These are phyloP conservation scores for Chrysanthemum lavandulifolium DNA, from an alignment of 129 eudicot species.

Conservation along the genomic window DNA sequence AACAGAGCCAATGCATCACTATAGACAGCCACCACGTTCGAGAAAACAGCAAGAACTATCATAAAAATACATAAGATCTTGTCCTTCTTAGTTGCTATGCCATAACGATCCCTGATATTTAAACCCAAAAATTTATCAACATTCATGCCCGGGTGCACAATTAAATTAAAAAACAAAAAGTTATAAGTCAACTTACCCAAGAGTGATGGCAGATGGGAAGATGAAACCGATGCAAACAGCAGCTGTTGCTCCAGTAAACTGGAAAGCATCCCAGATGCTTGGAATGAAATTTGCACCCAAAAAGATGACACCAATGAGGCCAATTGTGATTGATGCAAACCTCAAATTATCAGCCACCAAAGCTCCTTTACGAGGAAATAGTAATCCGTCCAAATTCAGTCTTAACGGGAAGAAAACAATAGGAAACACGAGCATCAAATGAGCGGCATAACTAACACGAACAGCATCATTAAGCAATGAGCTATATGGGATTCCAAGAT, in stretches of 20 bases:
- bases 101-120: slow-evolving; percentile 68
- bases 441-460: slow-evolving; percentile 95
- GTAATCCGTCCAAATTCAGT: slow-evolving; percentile 70
- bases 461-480: slow-evolving; percentile 73
- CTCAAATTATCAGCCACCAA: slow-evolving; percentile 59
- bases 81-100: slow-evolving; percentile 77
- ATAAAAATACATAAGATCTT: slow-evolving; percentile 64
- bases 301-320: slow-evolving; percentile 59
- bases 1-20: slow-evolving; percentile 86
- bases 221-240: slow-evolving; percentile 83
- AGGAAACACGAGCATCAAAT: slow-evolving; percentile 96
- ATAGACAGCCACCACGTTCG: slow-evolving; percentile 79
- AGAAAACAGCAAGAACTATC: slow-evolving; percentile 91
- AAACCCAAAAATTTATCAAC: slow-evolving; percentile 19
- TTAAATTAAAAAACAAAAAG: neutral
- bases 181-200: slow-evolving; percentile 50
- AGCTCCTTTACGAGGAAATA: slow-evolving; percentile 65
- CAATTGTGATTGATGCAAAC: slow-evolving; percentile 56
- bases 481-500: slow-evolving; percentile 80
- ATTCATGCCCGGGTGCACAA: neutral
- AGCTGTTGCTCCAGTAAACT: slow-evolving; percentile 89
- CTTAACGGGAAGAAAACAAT: slow-evolving; percentile 78
- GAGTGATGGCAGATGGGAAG: slow-evolving; percentile 78
- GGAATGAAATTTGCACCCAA: slow-evolving; percentile 85
- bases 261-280: slow-evolving; percentile 93